phyloP scores from a whole-genome alignment of 148 eudicot species.

The Camellia lanceoleosa region DNA sequence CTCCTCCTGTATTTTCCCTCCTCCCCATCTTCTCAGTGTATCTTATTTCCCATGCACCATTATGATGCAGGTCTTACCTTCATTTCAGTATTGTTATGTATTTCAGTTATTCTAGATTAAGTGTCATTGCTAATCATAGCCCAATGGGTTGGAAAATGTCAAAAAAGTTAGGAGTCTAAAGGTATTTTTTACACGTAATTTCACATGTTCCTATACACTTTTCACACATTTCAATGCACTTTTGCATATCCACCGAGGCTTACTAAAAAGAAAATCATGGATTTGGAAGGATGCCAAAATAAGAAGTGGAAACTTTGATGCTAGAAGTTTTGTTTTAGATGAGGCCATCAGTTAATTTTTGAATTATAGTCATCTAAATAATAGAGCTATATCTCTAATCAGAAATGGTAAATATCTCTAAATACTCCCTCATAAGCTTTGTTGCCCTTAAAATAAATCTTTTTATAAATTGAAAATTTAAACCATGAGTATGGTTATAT shows the following conservation, averaged over 20 bases:
- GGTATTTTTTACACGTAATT: too few relatives aligned
- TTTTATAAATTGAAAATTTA: not conserved
- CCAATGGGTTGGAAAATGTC: too few relatives aligned
- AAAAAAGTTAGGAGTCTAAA: too few relatives aligned
- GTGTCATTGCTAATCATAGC: too few relatives aligned
- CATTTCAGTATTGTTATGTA: not conserved
- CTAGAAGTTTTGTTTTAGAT: not conserved
- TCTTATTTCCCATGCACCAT: conserved; percentile 8
- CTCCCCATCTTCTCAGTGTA: not conserved
- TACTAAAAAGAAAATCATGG: not conserved
- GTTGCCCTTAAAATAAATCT: not conserved
- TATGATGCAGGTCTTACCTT: not conserved
- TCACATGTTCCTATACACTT: too few relatives aligned
- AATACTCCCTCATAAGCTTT: not conserved
- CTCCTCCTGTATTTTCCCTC: not conserved
- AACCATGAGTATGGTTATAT: not conserved
- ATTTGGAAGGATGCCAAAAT: not conserved
- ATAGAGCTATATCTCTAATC: not conserved
- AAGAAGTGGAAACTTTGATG: not conserved
- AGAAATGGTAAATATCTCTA: not conserved
- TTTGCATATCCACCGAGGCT: too few relatives aligned
- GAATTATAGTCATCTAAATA: too few relatives aligned
- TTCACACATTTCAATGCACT: too few relatives aligned
- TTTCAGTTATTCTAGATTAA: too few relatives aligned
- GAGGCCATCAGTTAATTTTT: not conserved